Evolutionary conservation across 208 protist genomes (phyloP), one percentile per base, ranked within the genome.

Genomic region (Lotmaria passim): DNA sequence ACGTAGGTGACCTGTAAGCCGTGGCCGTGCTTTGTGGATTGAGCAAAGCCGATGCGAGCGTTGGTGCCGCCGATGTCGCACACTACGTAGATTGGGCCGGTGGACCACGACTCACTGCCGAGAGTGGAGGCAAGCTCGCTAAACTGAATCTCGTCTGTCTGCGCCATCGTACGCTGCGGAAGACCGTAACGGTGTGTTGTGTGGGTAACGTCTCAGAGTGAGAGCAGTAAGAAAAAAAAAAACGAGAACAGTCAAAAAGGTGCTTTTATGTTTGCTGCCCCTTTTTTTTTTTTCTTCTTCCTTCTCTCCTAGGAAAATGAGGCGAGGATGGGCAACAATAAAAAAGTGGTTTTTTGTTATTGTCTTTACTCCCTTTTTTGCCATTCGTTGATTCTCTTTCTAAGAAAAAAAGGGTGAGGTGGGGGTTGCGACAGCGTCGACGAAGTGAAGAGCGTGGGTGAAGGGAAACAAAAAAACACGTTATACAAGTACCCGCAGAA

Each of bases 41-140:
- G 68, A 2, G 76, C 81, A 53, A 93, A 93, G 50, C 87, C 87
- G 53, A 93, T 58, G 15, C 87, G 81, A 7, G 87, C 83, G 62
- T 84, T 88, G n/a, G 82, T 90, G 56, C 81, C 87, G 43, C 87
- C 87, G 44, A 93, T 72, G 50, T 93, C 87, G 38, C 81, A 86
- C 65, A 93, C 64, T 46, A 90, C 89, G 71, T 82, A 84, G 47
- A 93, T 65, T 6, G 81, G 80, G 0, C 60, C 65, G 21, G 23
- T 60, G 26, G 61, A 36, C 82, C 84, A 90, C 26, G 43, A 48
- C 21, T 48, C 43, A 15, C 51, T 66, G 53, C 39, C 21, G 33
- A 92, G 55, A 23, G 68, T 79, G 23, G 58, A 15, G 46, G 61
- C 34, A 30, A 92, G 62, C 34, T 85, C 41, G 34, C 70, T 50